Conservation (phyloP, 345 rosid species). For the Dipteronia dyeriana region DNA sequence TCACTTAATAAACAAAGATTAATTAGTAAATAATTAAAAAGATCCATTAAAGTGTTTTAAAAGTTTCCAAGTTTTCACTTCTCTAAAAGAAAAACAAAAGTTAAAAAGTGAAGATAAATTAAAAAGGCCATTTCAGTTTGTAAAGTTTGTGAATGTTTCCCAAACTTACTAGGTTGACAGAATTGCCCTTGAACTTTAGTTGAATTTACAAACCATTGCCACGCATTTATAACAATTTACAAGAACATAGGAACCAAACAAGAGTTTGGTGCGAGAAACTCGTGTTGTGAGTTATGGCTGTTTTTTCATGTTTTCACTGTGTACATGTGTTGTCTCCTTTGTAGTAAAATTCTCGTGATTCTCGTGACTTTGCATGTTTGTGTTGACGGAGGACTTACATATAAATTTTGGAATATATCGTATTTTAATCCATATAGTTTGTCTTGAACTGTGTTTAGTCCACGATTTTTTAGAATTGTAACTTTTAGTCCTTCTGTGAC, state of each 20-base stretch:
- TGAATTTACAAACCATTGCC: constrained; percentile 3
- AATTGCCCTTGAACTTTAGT: not conserved
- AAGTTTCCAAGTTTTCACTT: not conserved
- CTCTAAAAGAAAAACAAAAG: not conserved
- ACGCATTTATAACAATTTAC: constrained; percentile 4
- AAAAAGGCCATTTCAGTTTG: not conserved
- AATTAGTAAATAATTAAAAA: constrained; percentile 13
- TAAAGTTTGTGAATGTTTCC: not conserved
- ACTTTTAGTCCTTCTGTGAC: too few relatives aligned
- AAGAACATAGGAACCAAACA: not conserved
- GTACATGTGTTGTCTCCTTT: not conserved
- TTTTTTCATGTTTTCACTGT: not conserved
- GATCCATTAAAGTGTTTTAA: not conserved
- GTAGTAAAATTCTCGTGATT: constrained; percentile 14
- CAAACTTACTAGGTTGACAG: not conserved
- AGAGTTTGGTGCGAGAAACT: not conserved
- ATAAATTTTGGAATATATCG: too few relatives aligned
- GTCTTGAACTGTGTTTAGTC: too few relatives aligned
- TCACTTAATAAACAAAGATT: constrained; percentile 5
- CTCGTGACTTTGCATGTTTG: constrained; percentile 26
- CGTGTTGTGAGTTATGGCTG: constrained; percentile 14
- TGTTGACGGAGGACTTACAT: too few relatives aligned
- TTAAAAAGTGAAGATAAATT: not conserved
- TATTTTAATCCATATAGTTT: too few relatives aligned
- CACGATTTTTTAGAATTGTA: too few relatives aligned